Conservation (phyloP, 805 yeast species). For the Blastobotrys attinorum region DNA sequence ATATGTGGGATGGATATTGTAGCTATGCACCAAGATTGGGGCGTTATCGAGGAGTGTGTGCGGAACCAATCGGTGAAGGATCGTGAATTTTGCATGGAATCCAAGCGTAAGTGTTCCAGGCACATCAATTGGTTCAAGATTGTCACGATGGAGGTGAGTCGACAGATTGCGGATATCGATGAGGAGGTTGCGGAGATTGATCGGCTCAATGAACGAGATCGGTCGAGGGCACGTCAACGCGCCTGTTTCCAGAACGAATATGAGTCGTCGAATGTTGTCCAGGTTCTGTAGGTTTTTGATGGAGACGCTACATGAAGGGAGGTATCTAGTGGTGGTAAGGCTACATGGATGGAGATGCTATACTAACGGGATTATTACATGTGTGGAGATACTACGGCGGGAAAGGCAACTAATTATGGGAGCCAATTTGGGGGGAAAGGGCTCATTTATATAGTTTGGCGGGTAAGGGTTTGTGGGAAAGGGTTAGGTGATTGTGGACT, state of each 20-base stretch:
- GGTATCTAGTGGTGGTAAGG: no score
- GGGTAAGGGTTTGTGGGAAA: no score
- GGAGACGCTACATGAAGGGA: no score
- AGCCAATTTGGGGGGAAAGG: no score
- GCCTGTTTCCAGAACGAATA: not conserved
- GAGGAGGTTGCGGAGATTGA: not conserved
- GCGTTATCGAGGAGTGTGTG: not conserved
- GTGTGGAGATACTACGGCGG: no score
- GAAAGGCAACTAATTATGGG: no score
- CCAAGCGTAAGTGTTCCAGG: slow-evolving; percentile 18
- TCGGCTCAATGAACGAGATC: not conserved
- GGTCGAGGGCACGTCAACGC: not conserved
- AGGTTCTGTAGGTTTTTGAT: not conserved
- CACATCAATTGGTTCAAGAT: slow-evolving; percentile 17
- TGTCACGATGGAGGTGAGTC: not conserved
- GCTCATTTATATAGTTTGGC: no score
- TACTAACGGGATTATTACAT: no score
- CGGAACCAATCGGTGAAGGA: slow-evolving; percentile 1
- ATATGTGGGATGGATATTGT: slow-evolving; percentile 19
- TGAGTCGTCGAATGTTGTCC: not conserved
- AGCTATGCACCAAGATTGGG: slow-evolving; percentile 9
- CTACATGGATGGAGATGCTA: no score
- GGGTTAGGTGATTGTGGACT: no score
- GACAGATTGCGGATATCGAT: not conserved
- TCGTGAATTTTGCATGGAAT: slow-evolving; percentile 14